Base-by-base conservation (phyloP, 1,284 basidiomycete species). In the Tilletiopsis washingtonensis region DNA sequence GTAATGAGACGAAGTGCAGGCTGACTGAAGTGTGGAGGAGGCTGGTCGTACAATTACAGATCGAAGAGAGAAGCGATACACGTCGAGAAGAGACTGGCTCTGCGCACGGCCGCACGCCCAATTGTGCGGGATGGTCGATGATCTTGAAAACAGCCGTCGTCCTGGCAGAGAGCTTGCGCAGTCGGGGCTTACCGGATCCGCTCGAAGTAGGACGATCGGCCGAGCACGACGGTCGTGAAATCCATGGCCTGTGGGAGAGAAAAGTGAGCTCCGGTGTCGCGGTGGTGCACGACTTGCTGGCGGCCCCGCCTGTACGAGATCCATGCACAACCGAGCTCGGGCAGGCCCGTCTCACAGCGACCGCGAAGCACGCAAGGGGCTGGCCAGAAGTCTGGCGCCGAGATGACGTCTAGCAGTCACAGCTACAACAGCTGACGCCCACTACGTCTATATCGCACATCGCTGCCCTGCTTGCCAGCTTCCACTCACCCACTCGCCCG, bases 401-500 rank as follows among this genome's bases (percentile, higher is more conserved):
- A 21, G 7, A 12, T 23, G 11, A 21, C n/a, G 2, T 4, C 19
- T 34, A 34, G 12, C 4, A 14, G 19, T 11, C 5, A 36, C 5
- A 20, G 17, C 24, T 3, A 17, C 5, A 5, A 42, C 9, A 23
- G 38, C 32, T 41, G 4, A 20, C 12, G 40, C n/a, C 5, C 20
- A n/a, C n/a, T 44, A 4, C 5, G 14, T 15, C 21, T 27, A 2
- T 45, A 4, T 42, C 40, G 34, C 3, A 21, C 45, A n/a, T n/a
- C n/a, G n/a, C n/a, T n/a, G 20, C 38, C 41, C 15, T n/a, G 17
- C 7, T 43, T 29, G 27, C 11, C 21, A 26, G 14, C 26, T 1
- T 5, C 24, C 12, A 62, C 68, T 53, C 48, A 71, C 67, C 70
- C 70, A 73, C 54, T 73, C 70, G 29, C 70, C 70, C 24, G 67